Evolutionary conservation across 441 rosid species (phyloP).

Genomic region (Cnidoscolus chayamansa): DNA sequence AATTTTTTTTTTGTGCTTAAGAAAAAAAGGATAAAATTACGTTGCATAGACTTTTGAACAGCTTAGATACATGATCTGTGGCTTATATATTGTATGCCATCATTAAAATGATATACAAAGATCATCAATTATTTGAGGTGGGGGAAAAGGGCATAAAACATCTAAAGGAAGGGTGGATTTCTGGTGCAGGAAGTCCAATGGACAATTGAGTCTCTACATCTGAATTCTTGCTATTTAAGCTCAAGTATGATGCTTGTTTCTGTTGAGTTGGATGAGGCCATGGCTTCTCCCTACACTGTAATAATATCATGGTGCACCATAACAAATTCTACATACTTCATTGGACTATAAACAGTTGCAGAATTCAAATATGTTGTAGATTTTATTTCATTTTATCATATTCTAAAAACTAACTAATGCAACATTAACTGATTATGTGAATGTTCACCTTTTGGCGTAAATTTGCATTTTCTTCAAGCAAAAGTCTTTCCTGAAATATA

Average conservation of each 20-base stretch:
- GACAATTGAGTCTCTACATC: conserved; percentile 56
- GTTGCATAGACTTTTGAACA: no score
- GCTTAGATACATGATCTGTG: no score
- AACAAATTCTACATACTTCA: neutral
- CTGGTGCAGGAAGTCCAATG: conserved; percentile 53
- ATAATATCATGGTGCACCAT: neutral
- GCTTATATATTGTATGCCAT: no score
- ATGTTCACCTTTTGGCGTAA: conserved; percentile 38
- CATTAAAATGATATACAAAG: neutral
- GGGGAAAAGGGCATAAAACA: neutral
- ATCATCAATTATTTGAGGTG: neutral
- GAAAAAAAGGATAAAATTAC: no score
- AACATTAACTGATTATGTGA: neutral
- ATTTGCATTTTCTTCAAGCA: conserved; percentile 42
- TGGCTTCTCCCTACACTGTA: conserved; percentile 24
- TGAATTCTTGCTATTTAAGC: conserved; percentile 25
- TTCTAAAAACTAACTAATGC: no score
- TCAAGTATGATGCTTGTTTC: conserved; percentile 20
- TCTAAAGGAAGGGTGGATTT: neutral
- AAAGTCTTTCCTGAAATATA: conserved; percentile 41
- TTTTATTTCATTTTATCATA: no score
- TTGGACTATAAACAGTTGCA: neutral
- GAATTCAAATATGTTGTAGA: neutral
- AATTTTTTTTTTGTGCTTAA: no score
- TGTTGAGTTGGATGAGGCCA: conserved; percentile 24